Percentiles rank a stretch among this genome's conserved stretches.
phyloP scores from a whole-genome alignment of 495 filamentous ascomycete species.

The Neurospora sp. region DNA sequence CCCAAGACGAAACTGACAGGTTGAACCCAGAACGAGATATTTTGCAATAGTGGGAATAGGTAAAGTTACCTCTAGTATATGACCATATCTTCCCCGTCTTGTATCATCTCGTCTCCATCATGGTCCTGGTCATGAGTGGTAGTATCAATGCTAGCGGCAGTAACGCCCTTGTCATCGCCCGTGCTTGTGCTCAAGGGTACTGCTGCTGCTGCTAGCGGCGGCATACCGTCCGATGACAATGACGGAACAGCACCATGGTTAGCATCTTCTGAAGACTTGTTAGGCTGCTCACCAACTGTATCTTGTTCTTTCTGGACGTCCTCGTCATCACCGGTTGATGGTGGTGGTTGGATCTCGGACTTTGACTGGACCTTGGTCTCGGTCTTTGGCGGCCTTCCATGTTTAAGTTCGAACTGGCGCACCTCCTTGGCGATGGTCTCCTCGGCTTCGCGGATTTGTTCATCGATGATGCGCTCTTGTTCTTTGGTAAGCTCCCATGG shows the following conservation, averaged over 20 bases:
- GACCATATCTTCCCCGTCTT: slow-evolving; percentile 75
- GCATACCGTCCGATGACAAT: slow-evolving; percentile 5
- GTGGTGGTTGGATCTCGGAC: neutral
- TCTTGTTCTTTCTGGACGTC: neutral
- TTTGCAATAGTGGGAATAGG: neutral
- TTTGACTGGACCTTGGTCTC: neutral
- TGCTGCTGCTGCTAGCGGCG: slow-evolving; percentile 11
- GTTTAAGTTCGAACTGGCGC: slow-evolving; percentile 26
- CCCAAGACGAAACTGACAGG: neutral
- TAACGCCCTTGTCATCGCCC: neutral
- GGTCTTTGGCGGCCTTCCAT: neutral
- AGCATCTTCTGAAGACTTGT: slow-evolving; percentile 34
- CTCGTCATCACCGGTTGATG: neutral
- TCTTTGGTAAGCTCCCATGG: slow-evolving; percentile 65
- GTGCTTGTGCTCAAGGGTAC: neutral
- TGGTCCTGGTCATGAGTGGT: slow-evolving; percentile 41
- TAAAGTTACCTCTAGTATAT: slow-evolving; percentile 52
- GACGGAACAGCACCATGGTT: slow-evolving; percentile 18
- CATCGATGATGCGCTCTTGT: slow-evolving; percentile 36
- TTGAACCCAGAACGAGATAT: neutral
- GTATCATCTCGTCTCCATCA: slow-evolving; percentile 60
- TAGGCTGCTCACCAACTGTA: slow-evolving; percentile 31
- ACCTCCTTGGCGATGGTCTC: slow-evolving; percentile 34
- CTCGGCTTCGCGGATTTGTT: slow-evolving; percentile 37
- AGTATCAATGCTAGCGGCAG: neutral